These are phyloP conservation scores for Fusarium lateritium DNA, from an alignment of 2,329 filamentous ascomycete species.

Conservation along the genomic window DNA sequence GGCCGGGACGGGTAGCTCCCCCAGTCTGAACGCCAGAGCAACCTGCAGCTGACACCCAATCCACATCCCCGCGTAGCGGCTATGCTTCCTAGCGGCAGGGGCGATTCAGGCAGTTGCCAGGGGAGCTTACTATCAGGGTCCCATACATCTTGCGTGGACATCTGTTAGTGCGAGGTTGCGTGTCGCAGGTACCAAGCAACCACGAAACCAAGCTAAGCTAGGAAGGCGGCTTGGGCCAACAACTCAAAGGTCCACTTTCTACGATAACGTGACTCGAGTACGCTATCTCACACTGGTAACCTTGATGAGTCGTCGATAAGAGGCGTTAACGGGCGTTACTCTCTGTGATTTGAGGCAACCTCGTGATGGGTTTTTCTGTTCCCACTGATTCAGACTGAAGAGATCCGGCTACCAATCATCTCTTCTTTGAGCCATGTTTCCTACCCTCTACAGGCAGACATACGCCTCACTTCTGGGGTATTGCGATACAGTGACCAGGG, in stretches of 20 bases:
- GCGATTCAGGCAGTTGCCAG: constrained; percentile 43
- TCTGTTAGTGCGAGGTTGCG: constrained; percentile 41
- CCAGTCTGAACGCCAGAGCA: constrained; percentile 43
- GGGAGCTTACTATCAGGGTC: constrained; percentile 10
- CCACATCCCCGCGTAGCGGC: constrained; percentile 40
- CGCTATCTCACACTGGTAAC: constrained; percentile 35
- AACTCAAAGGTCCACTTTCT: constrained; percentile 33
- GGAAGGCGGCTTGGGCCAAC: constrained; percentile 28
- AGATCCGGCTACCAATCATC: neutral
- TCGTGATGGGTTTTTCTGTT: constrained; percentile 5
- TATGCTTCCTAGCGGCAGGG: constrained; percentile 43
- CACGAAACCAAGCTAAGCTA: constrained; percentile 14
- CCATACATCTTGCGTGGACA: neutral
- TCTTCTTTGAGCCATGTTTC: neutral
- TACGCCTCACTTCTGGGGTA: neutral
- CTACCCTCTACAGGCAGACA: neutral
- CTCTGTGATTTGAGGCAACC: constrained; percentile 1
- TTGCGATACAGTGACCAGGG: neutral
- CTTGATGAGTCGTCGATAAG: constrained; percentile 49
- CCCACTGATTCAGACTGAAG: neutral
- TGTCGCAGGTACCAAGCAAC: constrained; percentile 31
- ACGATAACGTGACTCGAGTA: constrained; percentile 46
- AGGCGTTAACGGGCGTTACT: constrained; percentile 29
- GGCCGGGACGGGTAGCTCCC: constrained; percentile 46
- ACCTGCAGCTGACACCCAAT: constrained; percentile 43